Evolutionary conservation across 306 rosid species (phyloP).

Genomic region (Vigna trinervia): DNA sequence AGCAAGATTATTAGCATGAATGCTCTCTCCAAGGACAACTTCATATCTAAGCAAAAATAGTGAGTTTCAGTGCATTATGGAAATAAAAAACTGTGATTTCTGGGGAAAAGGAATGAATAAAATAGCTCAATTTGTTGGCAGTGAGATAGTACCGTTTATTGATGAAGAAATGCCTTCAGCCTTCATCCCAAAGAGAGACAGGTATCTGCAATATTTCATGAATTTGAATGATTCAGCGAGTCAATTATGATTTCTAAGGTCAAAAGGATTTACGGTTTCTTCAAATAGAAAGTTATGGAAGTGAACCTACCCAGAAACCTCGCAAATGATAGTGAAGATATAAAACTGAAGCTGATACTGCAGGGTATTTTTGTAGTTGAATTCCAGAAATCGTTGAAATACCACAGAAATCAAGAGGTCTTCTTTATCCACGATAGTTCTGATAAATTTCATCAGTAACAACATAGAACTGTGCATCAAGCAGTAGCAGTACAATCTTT

Average conservation of each 20-base stretch:
- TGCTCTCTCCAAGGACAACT: slow-evolving; percentile 8
- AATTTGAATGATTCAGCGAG: slow-evolving; percentile 33
- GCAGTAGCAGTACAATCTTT: slow-evolving; percentile 85
- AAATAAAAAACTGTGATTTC: slow-evolving; percentile 1
- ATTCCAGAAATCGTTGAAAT: slow-evolving; percentile 44
- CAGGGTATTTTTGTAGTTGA: slow-evolving; percentile 44
- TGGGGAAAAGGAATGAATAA: slow-evolving; percentile 4
- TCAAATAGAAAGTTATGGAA: slow-evolving; percentile 36
- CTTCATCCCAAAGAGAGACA: slow-evolving; percentile 41
- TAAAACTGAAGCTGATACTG: slow-evolving; percentile 39
- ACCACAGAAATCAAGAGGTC: slow-evolving; percentile 39
- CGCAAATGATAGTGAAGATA: slow-evolving; percentile 40
- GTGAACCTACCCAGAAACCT: slow-evolving; percentile 59
- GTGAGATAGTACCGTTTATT: slow-evolving; percentile 45
- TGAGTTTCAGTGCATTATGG: slow-evolving; percentile 14
- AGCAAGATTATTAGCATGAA: slow-evolving; percentile 45
- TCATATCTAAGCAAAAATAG: slow-evolving; percentile 10
- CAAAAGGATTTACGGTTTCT: slow-evolving; percentile 32
- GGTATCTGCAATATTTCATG: slow-evolving; percentile 44
- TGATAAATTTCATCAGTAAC: slow-evolving; percentile 45
- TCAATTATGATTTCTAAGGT: slow-evolving; percentile 11
- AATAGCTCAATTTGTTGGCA: slow-evolving; percentile 5
- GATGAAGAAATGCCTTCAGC: slow-evolving; percentile 38
- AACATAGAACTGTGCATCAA: slow-evolving; percentile 44
- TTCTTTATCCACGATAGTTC: slow-evolving; percentile 45